phyloP scores from a whole-genome alignment of 2,329 filamentous ascomycete species.

The Didymosphaeria variabile region DNA sequence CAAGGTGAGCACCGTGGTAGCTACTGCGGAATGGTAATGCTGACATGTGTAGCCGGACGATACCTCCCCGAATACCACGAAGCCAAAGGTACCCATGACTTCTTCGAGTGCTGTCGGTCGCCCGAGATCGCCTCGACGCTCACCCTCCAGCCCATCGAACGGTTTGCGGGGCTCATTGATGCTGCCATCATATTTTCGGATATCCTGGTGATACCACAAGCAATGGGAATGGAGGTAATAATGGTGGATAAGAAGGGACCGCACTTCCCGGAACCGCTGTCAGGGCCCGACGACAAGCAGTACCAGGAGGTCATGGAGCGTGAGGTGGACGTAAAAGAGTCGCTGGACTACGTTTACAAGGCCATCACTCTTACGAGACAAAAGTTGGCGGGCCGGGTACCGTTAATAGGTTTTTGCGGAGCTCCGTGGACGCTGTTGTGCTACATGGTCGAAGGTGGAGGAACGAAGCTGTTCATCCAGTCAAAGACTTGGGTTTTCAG shows the following conservation, averaged over 20 bases:
- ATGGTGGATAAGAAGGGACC: slow-evolving; percentile 98
- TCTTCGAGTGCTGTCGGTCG: slow-evolving; percentile 96
- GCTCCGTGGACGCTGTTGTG: slow-evolving; percentile 96
- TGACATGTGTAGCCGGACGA: slow-evolving; percentile 74
- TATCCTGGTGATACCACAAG: slow-evolving; percentile 96
- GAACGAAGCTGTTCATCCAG: slow-evolving; percentile 92
- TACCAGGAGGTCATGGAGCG: slow-evolving; percentile 79
- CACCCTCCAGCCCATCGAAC: slow-evolving; percentile 93
- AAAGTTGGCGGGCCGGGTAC: slow-evolving; percentile 88
- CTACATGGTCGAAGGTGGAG: slow-evolving; percentile 99
- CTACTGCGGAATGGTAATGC: slow-evolving; percentile 8
- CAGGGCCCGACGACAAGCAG: slow-evolving; percentile 81
- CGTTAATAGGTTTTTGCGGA: slow-evolving; percentile 94
- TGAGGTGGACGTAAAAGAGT: slow-evolving; percentile 82
- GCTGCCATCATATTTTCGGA: slow-evolving; percentile 99
- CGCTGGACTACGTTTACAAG: slow-evolving; percentile 94
- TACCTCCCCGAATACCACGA: slow-evolving; percentile 98
- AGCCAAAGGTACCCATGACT: slow-evolving; percentile 89
- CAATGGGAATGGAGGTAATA: slow-evolving; percentile 97
- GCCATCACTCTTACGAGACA: slow-evolving; percentile 90
- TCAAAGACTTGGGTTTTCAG: slow-evolving; percentile 97
- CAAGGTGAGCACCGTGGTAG: slow-evolving; percentile 71
- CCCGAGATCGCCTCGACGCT: slow-evolving; percentile 92
- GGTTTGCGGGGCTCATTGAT: slow-evolving; percentile 88
- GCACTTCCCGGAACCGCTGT: slow-evolving; percentile 87